Evolutionary conservation across 2,329 filamentous ascomycete species (phyloP).

Genomic region (Ploettnerulaceae sp.): DNA sequence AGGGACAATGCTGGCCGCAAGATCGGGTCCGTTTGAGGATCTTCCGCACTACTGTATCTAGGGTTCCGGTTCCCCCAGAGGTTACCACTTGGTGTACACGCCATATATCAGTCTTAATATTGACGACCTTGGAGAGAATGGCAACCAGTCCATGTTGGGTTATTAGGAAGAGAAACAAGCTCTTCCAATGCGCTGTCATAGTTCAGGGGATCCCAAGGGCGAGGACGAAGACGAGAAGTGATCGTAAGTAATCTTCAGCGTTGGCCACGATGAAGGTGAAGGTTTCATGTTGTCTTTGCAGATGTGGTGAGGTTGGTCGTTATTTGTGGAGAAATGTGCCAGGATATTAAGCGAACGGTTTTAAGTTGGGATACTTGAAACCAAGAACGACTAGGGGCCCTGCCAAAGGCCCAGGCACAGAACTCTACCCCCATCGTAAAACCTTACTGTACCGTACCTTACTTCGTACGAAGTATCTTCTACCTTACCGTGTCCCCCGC

Average conservation of each 20-base stretch:
- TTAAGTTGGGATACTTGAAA: constrained; percentile 21
- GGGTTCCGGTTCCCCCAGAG: constrained; percentile 28
- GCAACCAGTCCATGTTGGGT: not conserved
- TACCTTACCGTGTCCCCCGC: not conserved
- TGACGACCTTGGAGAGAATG: constrained; percentile 5
- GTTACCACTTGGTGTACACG: constrained; percentile 26
- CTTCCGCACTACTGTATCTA: constrained; percentile 25
- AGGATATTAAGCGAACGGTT: constrained; percentile 26
- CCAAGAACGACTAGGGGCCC: constrained; percentile 4
- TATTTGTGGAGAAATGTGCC: constrained; percentile 19
- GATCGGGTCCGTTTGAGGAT: constrained; percentile 34
- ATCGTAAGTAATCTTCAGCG: not conserved
- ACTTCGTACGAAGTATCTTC: no score
- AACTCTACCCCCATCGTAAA: not conserved
- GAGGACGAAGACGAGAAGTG: not conserved
- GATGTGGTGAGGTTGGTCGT: constrained; percentile 20
- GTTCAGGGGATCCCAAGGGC: not conserved
- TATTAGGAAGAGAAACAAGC: constrained; percentile 4
- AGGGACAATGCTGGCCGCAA: constrained; percentile 30
- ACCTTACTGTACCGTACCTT: no score
- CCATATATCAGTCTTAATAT: constrained; percentile 32
- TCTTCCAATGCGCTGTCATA: not conserved
- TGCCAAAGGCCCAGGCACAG: not conserved
- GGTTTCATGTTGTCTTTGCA: constrained; percentile 27
- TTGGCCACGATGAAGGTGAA: constrained; percentile 18